phyloP scores from a whole-genome alignment of 192 early-diverging fungal genomes.

The Lunasporangiospora selenospora region DNA sequence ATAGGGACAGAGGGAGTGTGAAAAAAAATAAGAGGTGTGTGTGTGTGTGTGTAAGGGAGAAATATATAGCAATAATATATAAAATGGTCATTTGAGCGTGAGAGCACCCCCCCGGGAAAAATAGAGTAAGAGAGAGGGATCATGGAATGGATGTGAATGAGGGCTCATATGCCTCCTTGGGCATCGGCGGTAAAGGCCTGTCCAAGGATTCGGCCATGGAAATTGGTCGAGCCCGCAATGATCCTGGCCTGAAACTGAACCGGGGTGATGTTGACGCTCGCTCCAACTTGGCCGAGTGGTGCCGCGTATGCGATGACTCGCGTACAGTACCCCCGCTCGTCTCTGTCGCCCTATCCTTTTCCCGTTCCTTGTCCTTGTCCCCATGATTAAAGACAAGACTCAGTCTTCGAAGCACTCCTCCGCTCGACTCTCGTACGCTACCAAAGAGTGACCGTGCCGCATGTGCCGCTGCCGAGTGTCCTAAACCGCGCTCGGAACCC shows the following conservation, averaged over 20 bases:
- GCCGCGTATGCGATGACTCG: conserved; percentile 18
- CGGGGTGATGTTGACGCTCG: conserved; percentile 29
- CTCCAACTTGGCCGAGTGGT: conserved; percentile 43
- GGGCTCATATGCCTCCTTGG: conserved; percentile 40
- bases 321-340: neutral
- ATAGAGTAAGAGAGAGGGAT: too few species aligned
- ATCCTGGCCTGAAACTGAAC: conserved; percentile 37
- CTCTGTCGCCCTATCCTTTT: conserved; percentile 11
- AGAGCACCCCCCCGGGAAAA: too few species aligned
- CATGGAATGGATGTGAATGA: conserved; percentile 43
- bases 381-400: conserved; percentile 40
- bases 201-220: conserved; percentile 46
- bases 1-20: too few species aligned
- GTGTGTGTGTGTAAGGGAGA: too few species aligned
- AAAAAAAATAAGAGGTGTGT: too few species aligned
- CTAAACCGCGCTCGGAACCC: conserved; percentile 35
- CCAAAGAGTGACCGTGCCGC: conserved; percentile 47
- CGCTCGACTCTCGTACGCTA: conserved; percentile 47
- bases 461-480: conserved; percentile 41
- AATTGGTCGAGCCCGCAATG: conserved; percentile 38
- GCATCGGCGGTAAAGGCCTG: conserved; percentile 44
- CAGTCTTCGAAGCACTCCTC: conserved; percentile 39
- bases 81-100: too few species aligned
- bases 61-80: too few species aligned
- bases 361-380: conserved; percentile 39